Evolutionary conservation across 768 basidiomycete genomes (phyloP).

Genomic region (Auricularia sp.): DNA sequence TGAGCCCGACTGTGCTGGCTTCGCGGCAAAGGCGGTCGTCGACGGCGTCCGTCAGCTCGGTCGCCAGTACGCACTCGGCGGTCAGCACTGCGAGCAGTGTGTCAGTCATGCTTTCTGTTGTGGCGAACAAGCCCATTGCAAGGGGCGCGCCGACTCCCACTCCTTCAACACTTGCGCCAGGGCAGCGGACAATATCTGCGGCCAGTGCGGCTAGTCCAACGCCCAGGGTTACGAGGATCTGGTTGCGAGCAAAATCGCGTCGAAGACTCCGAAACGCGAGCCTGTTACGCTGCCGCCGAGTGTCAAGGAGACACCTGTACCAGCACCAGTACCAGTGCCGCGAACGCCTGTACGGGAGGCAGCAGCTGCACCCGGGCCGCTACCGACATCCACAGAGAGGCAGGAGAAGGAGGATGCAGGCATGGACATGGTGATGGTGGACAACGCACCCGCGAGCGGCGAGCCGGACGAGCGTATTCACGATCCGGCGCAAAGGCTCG

Average conservation of each 20-base stretch:
- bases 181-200: slow-evolving; percentile 6
- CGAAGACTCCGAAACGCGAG: not conserved
- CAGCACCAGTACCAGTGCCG: not conserved
- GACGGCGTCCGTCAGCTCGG: slow-evolving; percentile 16
- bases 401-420: not conserved
- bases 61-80: not conserved
- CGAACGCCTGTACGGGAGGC: not conserved
- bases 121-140: slow-evolving; percentile 4
- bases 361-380: not conserved
- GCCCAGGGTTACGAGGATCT: not conserved
- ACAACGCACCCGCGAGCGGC: not conserved
- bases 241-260: not conserved
- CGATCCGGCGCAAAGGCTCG: slow-evolving; percentile 25
- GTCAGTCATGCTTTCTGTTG: not conserved
- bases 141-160: slow-evolving; percentile 8
- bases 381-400: not conserved
- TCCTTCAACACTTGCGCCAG: slow-evolving; percentile 4
- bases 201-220: slow-evolving; percentile 1
- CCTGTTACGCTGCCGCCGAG: slow-evolving; percentile 5
- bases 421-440: not conserved
- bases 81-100: not conserved
- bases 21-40: slow-evolving; percentile 10
- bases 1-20: slow-evolving; percentile 9
- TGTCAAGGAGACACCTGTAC: not conserved
- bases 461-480: slow-evolving; percentile 11